Evolutionary conservation across 495 filamentous ascomycete species (phyloP), one percentile per base, ranked within the genome.

Genomic region (Geoglossum glabrum): DNA sequence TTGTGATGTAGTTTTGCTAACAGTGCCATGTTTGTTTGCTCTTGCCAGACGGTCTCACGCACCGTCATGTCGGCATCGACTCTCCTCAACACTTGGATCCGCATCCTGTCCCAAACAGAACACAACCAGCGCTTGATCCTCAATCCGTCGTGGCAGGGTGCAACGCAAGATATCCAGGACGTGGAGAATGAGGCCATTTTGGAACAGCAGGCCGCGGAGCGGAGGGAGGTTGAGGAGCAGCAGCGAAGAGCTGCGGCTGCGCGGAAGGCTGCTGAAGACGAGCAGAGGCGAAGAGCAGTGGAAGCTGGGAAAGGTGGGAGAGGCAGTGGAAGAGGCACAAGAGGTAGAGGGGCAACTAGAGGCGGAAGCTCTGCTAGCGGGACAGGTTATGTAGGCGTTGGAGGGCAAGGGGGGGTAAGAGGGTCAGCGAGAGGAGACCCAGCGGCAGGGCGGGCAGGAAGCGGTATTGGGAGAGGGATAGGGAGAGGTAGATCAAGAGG

Each of bases 91-190:
- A 92, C 92, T 27, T 98, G 89, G 89, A 93, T 88, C 46, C 82
- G 88, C 57, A 96, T 97, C 61, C 78, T 98, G 4, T 90, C 85
- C 25, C 92, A 96, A 66, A 96, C 92, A 0, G 92, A 98, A 70
- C 90, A 98, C 68, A 97, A 93, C 64, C 89, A 97, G 65, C 82
- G 92, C 3, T 71, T 97, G 47, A 84, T 98, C 28, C 78, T 96
- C 36, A 86, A 90, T 62, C 84, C 85, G 1, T 73, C 80, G 52
- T 98, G 92, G 92, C 82, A 92, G 60, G 92, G 92, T 52, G 85
- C 88, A 9, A 84, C 76, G 6, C 79, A 87, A 66, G 92, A 98
- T 71, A 70, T 93, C 5, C 75, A 77, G 49, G 86, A 95, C 51
- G 75, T 84, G 43, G 90, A 97, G 66, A 81, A 79, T 57, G 92